Base-by-base conservation (phyloP, 345 rosid genomes). In the Cardamine chenopodiifolia region DNA sequence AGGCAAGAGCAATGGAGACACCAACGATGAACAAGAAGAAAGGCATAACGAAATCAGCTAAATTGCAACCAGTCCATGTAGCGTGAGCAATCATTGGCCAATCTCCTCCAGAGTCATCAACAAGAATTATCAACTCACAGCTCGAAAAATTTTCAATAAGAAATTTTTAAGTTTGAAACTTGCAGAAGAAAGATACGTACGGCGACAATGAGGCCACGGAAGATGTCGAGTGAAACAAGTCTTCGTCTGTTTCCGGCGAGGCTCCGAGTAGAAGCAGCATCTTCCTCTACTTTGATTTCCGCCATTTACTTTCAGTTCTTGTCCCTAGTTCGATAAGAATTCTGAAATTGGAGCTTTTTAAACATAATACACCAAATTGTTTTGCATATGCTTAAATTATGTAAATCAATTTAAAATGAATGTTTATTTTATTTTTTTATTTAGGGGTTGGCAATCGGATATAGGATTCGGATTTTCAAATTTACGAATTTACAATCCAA, bases 11-110 rank as follows among this genome's bases (percentile, higher is more conserved):
- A 54, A 91, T 82, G 80, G 98, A 88, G 86, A 91, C 85, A 11
- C 98, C 98, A 14, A 93, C 97, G 22, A 89, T 91, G 80, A 93
- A 91, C 52, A 93, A 74, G 49, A 93, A 93, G 85, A 93, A 93
- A 12, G 98, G 98, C 97, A 91, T 89, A 4, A 91, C 97, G 68
- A 89, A 93, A 86, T 93, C 98, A 18, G 97, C 98, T 28, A 93
- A 83, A 77, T 93, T 85, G 82, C 97, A 89, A 13, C 98, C 96
- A 26, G 89, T 77, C 98, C 98, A 93, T 0, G 96, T 90, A 19
- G 98, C 94, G 34, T 93, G 98, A 25, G 86, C 86, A 23, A 91
- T 93, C 80, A 25, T 53, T 4, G 97, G 98, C 94, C 92, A 91
- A 17, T 89, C 94, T 72, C 92, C 98, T 55, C 96, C 97, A 3